These are phyloP conservation scores for Anthracocystis panici-leucophaei DNA, from an alignment of 1,284 basidiomycete genomes.

Conservation along the genomic window DNA sequence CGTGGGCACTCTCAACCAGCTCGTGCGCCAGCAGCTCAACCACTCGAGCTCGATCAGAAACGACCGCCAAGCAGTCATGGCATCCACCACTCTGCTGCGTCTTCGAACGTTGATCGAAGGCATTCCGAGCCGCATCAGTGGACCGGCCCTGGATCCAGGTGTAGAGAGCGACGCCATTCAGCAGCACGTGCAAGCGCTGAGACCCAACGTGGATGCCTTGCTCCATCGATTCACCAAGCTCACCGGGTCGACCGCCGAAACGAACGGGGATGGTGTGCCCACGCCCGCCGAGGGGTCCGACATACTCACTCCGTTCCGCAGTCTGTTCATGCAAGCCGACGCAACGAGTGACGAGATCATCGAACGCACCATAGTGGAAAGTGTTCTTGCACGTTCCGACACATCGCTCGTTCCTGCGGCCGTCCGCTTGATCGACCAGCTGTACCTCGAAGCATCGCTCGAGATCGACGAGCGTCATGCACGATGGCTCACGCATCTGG, in stretches of 20 bases:
- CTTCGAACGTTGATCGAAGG: conserved; percentile 47
- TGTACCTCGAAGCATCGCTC: conserved; percentile 50
- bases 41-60: conserved; percentile 47
- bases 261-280: conserved; percentile 1
- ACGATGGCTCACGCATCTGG: conserved; percentile 40
- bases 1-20: conserved; percentile 47
- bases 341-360: conserved; percentile 45
- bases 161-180: conserved; percentile 26
- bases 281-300: conserved; percentile 30
- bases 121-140: conserved; percentile 25
- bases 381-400: conserved; percentile 24
- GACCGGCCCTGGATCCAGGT: conserved; percentile 5
- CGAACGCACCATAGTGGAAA: conserved; percentile 42
- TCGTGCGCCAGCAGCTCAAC: conserved; percentile 52
- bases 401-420: conserved; percentile 17
- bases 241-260: neutral
- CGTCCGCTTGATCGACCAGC: conserved; percentile 44
- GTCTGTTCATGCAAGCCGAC: conserved; percentile 36
- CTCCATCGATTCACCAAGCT: conserved; percentile 27
- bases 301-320: conserved; percentile 33
- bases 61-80: conserved; percentile 48
- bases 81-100: conserved; percentile 42
- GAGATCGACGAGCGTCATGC: conserved; percentile 53
- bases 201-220: conserved; percentile 34
- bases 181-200: conserved; percentile 27